These are phyloP conservation scores for Phialophora chinensis DNA, from an alignment of 2,329 filamentous ascomycete species.

Conservation along the genomic window DNA sequence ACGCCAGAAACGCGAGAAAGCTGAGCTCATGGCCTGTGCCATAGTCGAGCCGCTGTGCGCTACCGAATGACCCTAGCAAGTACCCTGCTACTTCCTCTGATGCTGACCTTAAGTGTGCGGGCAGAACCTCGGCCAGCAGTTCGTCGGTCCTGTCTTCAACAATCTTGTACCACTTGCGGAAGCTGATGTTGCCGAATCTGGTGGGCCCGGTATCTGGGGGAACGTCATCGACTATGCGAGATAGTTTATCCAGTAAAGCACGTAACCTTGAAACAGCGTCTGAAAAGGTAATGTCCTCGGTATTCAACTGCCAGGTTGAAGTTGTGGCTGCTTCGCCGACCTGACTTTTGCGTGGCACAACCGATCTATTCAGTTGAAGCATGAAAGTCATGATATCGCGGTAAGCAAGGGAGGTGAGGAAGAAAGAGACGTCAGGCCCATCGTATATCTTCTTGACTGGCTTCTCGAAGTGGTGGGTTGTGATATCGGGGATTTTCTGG, in stretches of 20 bases:
- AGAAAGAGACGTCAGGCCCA: slow-evolving; percentile 77
- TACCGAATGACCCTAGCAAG: slow-evolving; percentile 85
- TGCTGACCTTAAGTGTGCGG: slow-evolving; percentile 53
- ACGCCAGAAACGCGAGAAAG: slow-evolving; percentile 88
- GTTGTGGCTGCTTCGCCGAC: slow-evolving; percentile 45
- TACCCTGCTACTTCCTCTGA: slow-evolving; percentile 76
- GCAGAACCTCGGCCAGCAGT: slow-evolving; percentile 65
- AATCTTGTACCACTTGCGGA: slow-evolving; percentile 79
- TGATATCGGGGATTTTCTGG: slow-evolving; percentile 18
- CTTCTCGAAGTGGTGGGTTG: slow-evolving; percentile 63
- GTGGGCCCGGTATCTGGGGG: slow-evolving; percentile 85
- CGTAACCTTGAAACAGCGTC: slow-evolving; percentile 69
- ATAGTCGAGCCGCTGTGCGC: slow-evolving; percentile 86
- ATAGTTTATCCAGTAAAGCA: slow-evolving; percentile 68
- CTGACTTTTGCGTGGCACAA: slow-evolving; percentile 70
- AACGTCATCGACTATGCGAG: slow-evolving; percentile 72
- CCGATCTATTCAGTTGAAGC: slow-evolving; percentile 84
- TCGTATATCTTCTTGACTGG: slow-evolving; percentile 86
- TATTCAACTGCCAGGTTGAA: slow-evolving; percentile 59
- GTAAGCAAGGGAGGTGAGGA: slow-evolving; percentile 82
- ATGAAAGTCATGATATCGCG: slow-evolving; percentile 85
- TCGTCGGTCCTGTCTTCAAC: slow-evolving; percentile 65
- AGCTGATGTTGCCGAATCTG: slow-evolving; percentile 90
- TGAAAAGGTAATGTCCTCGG: slow-evolving; percentile 54
- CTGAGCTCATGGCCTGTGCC: slow-evolving; percentile 95